Base-by-base conservation (phyloP, 2,329 filamentous ascomycete species). In the Plectosphaerella plurivora region DNA sequence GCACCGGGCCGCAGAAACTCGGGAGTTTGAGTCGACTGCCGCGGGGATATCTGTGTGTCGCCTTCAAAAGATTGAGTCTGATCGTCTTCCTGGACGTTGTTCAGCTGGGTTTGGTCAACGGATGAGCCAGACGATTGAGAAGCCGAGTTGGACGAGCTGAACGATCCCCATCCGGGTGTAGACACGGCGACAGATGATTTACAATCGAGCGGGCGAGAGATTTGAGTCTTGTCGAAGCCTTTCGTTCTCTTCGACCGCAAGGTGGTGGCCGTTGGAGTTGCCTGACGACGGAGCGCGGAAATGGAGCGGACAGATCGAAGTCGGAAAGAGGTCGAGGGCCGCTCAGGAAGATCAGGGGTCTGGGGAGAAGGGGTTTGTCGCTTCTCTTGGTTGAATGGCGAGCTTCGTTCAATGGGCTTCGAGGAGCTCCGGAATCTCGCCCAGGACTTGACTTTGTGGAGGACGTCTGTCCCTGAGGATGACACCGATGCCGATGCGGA, bases 371-470 rank as follows among this genome's bases (percentile, higher is more conserved):
- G 28, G 11, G 28, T 33, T 12, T 33, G 28, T 4, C 28, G 28
- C 4, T 33, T 33, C 28, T 33, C 28, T 12, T 33, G 28, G 28
- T 33, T 33, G 28, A 33, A 33, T 33, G 28, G 41, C 7, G n/a
- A 44, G 16, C 41, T 12, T 41, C 11, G 11, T 12, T 12, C 35
- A 7, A n/a, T 20, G 16, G 41, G 5, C 4, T 50, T 35, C 10
- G 48, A 50, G 20, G 24, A 25, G 22, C 48, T 50, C 12, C 49
- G 41, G 20, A 53, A 51, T 35, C 46, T 53, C 37, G 54, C 52
- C 18, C 57, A 53, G 2, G 56, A 54, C 50, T 53, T 58, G 37
- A 57, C 54, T 18, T 53, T 58, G 41, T 49, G 37, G 7, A 56
- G 47, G 14, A 55, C 49, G 42, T 50, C 51, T 11, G 55, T 52